Percentiles rank a stretch among this genome's conserved stretches.
These are phyloP conservation scores for Polyporus arcularius DNA, from an alignment of 768 basidiomycete species.

Conservation along the genomic window DNA sequence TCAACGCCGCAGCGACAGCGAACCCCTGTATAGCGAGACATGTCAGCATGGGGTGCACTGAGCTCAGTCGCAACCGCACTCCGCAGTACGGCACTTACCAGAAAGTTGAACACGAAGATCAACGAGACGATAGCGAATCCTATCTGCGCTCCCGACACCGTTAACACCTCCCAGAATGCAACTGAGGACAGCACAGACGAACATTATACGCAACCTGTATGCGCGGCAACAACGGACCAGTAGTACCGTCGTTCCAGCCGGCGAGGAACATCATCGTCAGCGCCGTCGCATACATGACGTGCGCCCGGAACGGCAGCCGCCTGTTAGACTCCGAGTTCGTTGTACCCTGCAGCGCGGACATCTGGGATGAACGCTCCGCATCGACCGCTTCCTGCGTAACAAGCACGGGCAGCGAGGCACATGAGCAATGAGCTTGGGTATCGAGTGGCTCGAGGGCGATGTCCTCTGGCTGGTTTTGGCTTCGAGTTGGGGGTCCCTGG, in stretches of 20 bases:
- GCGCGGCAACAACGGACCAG: conserved; percentile 72
- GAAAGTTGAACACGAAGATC: conserved; percentile 54
- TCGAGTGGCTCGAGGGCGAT: no score
- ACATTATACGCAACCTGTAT: conserved; percentile 61
- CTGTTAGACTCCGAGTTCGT: no score
- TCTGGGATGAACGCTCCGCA: no score
- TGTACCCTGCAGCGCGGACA: no score
- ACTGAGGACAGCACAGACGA: conserved; percentile 1
- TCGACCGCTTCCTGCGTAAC: no score
- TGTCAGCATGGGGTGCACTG: no score
- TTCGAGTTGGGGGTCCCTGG: no score
- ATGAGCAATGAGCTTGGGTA: no score
- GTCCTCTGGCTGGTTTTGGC: no score
- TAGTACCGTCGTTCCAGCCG: conserved; percentile 82
- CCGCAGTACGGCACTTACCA: conserved; percentile 31
- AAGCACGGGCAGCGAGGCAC: no score
- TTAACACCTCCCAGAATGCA: background rate
- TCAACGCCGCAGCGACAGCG: conserved; percentile 46
- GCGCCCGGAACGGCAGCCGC: background rate
- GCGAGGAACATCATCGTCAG: conserved; percentile 59
- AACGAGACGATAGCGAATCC: conserved; percentile 57
- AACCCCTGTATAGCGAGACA: conserved; percentile 40
- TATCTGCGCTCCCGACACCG: conserved; percentile 34
- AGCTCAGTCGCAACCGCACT: no score
- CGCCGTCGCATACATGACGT: conserved; percentile 54